Evolutionary conservation across 352 stramenopile species (phyloP).

Genomic region (Phytophthora tubulina): DNA sequence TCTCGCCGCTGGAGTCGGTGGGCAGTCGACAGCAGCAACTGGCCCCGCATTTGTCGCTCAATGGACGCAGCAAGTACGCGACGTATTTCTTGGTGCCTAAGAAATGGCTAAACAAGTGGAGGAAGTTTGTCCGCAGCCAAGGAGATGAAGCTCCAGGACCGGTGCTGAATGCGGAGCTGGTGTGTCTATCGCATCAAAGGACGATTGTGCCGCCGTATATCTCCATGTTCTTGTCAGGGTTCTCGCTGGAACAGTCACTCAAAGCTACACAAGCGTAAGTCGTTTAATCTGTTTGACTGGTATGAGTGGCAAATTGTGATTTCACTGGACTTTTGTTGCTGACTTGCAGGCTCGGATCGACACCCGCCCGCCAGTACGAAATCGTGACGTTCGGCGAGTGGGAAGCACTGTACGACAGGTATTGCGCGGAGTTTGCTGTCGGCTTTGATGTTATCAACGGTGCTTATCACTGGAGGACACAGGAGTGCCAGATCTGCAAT

Average conservation of each 20-base stretch:
- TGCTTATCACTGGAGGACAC: constrained; percentile 86
- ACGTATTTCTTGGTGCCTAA: constrained; percentile 87
- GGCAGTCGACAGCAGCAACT: constrained; percentile 42
- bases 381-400: constrained; percentile 86
- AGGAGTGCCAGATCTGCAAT: constrained; percentile 83
- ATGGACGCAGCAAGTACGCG: constrained; percentile 55
- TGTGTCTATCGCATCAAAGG: constrained; percentile 81
- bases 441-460: constrained; percentile 84
- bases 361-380: constrained; percentile 79
- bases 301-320: background rate
- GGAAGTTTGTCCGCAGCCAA: constrained; percentile 76
- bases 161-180: constrained; percentile 84
- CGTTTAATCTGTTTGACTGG: background rate
- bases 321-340: constrained; percentile 12
- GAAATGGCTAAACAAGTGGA: constrained; percentile 87
- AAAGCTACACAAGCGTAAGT: constrained; percentile 79
- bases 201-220: constrained; percentile 87
- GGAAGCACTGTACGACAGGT: constrained; percentile 82
- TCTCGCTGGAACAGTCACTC: constrained; percentile 81
- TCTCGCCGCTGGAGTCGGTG: constrained; percentile 53
- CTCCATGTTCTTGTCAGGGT: constrained; percentile 88
- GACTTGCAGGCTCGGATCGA: constrained; percentile 52
- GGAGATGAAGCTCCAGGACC: constrained; percentile 66
- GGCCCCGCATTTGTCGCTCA: constrained; percentile 64
- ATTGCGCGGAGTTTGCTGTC: constrained; percentile 84